A percentile compares a stretch with the other conserved stretches of the same genome.
These are phyloP conservation scores for Pythium dissimile DNA, from an alignment of 352 stramenopile genomes.

Conservation along the genomic window DNA sequence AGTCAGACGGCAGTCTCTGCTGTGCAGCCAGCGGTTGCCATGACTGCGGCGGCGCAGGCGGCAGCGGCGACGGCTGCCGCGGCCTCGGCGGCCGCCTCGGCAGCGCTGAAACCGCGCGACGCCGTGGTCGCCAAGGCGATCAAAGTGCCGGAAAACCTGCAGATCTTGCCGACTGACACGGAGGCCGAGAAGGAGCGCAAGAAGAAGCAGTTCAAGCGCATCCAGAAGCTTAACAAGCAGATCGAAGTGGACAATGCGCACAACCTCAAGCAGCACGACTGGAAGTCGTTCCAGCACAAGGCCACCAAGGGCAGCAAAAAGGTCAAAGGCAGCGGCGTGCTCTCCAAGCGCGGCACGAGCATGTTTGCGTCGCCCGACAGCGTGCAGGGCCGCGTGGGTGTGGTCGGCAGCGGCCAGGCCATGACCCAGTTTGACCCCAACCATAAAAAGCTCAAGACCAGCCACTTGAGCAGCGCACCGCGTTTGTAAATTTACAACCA, in stretches of 20 bases:
- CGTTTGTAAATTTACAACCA: constrained; percentile 6
- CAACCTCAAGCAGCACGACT: constrained; percentile 83
- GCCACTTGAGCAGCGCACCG: constrained; percentile 10
- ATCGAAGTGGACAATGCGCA: constrained; percentile 82
- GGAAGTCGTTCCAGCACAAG: constrained; percentile 84
- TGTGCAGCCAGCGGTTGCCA: too few species aligned
- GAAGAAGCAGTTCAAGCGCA: constrained; percentile 73
- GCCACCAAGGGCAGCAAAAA: constrained; percentile 68
- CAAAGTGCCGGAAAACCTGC: constrained; percentile 83
- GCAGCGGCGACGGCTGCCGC: neutral
- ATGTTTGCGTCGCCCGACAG: constrained; percentile 89
- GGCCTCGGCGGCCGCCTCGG: neutral
- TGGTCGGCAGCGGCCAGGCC: constrained; percentile 83
- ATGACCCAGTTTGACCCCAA: constrained; percentile 78
- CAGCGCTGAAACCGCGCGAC: constrained; percentile 19
- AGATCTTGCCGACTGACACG: constrained; percentile 77
- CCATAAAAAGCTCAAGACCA: constrained; percentile 68
- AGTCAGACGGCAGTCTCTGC: too few species aligned
- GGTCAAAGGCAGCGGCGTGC: constrained; percentile 64
- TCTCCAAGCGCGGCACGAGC: constrained; percentile 77
- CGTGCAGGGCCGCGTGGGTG: constrained; percentile 79
- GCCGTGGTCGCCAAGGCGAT: constrained; percentile 62
- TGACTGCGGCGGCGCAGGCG: neutral
- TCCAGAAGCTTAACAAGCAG: constrained; percentile 86
- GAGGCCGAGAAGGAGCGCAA: constrained; percentile 87